Evolutionary conservation across 2,329 filamentous ascomycete genomes (phyloP), one percentile per base, ranked within the genome.

Genomic region (Cryphonectria naterciae): DNA sequence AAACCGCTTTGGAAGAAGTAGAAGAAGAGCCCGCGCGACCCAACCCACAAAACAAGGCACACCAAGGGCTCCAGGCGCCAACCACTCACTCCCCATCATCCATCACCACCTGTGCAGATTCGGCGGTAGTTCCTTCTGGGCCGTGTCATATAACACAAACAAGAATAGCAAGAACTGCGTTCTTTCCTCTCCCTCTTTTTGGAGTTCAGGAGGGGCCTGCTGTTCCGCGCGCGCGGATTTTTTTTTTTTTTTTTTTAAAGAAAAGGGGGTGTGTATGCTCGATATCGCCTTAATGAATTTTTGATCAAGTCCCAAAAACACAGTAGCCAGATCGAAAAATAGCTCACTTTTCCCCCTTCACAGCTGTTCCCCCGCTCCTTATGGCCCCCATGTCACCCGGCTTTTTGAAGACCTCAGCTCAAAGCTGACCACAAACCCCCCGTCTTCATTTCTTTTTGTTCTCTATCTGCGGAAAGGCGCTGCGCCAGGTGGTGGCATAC

Each of bases 401-500:
- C 10, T 10, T 22, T 52, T 52, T 5, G 3, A 2, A 32, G 4
- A 2, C 32, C 32, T 32, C 32, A 32, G 32, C 32, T 32, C 32
- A 32, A 39, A n/a, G 10, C 61, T 39, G 22, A 8, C 25, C 32
- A 22, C 8, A 39, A 25, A 28, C 15, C 1, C 3, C 1, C 28
- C 35, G 13, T 64, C 61, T 49, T 49, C 28, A 19, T 1, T 65
- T n/a, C 35, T 1, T 39, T 32, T n/a, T 49, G 1, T 39, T 32
- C 32, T 39, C 35, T 49, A 65, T 52, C 63, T 65, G n/a, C 72
- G 70, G 70, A 72, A 73, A 11, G 72, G 67, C 22, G 70, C 72
- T 1, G 67, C 78, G 43, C 84, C 84, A 22, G 85, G 83, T 39
- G 86, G 86, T 67, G 76, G 76, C 76, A 78, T 77, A 8, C 77